Conservation (phyloP, 768 basidiomycete genomes). For the Amanita rimosa region DNA sequence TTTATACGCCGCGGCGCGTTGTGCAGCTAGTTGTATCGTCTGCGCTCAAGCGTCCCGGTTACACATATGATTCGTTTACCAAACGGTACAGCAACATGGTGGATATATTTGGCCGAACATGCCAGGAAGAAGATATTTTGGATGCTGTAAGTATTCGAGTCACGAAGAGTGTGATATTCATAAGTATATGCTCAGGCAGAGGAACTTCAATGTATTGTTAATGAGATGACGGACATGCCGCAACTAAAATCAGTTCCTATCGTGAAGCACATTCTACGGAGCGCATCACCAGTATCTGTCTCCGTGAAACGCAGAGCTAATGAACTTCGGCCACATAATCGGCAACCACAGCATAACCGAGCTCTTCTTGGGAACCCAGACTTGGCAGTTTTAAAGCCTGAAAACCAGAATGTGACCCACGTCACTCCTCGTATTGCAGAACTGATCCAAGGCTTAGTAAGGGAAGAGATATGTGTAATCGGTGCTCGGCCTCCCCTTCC, state of each 20-base stretch:
- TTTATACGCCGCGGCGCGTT: slow-evolving; percentile 38
- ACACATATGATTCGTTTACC: slow-evolving; percentile 24
- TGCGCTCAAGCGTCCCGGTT: slow-evolving; percentile 18
- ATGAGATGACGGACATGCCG: slow-evolving; percentile 15
- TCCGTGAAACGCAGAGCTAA: background rate
- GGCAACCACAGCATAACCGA: slow-evolving; percentile 11
- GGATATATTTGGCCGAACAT: slow-evolving; percentile 24
- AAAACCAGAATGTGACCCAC: slow-evolving; percentile 43
- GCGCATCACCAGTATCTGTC: background rate
- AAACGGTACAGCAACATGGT: slow-evolving; percentile 19
- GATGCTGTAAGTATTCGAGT: slow-evolving; percentile 17
- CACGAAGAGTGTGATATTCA: background rate
- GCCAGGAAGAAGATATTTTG: slow-evolving; percentile 20
- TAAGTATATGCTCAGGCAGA: slow-evolving; percentile 10
- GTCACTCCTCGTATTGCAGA: slow-evolving; percentile 51
- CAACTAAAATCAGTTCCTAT: background rate
- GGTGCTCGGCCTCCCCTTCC: slow-evolving; percentile 28
- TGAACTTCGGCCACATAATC: slow-evolving; percentile 1
- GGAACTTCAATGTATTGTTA: slow-evolving; percentile 15
- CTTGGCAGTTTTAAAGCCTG: slow-evolving; percentile 39
- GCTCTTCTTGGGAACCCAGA: slow-evolving; percentile 36
- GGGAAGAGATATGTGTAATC: slow-evolving; percentile 42
- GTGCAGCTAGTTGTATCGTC: slow-evolving; percentile 35
- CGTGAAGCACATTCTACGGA: background rate
- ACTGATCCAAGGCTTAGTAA: slow-evolving; percentile 40